These are phyloP conservation scores for Coemansia sp. DNA, from an alignment of 192 early-diverging fungal genomes.

Conservation along the genomic window DNA sequence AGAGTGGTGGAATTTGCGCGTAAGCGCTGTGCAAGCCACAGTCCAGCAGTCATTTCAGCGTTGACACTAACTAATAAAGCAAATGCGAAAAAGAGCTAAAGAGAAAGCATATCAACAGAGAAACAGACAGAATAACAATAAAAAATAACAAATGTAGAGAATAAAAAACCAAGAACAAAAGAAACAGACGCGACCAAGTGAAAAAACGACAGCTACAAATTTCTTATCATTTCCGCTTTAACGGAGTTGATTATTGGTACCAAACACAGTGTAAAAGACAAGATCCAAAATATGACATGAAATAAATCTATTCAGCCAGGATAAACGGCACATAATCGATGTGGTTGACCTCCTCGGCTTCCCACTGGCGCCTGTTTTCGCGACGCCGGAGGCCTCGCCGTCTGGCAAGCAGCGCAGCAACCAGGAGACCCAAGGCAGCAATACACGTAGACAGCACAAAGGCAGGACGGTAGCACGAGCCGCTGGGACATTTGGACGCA, in stretches of 20 bases:
- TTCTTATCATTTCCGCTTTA: too few species aligned
- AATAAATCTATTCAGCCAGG: constrained; percentile 31
- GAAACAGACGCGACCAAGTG: not conserved
- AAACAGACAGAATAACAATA: too few species aligned
- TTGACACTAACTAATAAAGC: too few species aligned
- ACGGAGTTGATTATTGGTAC: not conserved
- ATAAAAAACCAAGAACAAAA: not conserved
- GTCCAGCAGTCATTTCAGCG: constrained; percentile 1
- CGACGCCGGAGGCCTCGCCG: constrained; percentile 30
- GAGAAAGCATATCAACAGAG: too few species aligned
- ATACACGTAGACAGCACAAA: constrained; percentile 36
- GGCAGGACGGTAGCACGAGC: constrained; percentile 44
- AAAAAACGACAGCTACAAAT: not conserved
- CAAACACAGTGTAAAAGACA: not conserved
- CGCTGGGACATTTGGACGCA: constrained; percentile 39
- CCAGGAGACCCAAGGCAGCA: constrained; percentile 17
- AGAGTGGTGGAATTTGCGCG: not conserved
- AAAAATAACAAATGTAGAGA: not conserved
- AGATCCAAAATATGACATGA: too few species aligned
- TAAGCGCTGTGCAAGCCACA: constrained; percentile 1
- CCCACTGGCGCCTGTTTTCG: constrained; percentile 50
- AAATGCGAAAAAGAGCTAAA: too few species aligned
- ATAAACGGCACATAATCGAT: constrained; percentile 48
- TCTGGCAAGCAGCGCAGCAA: constrained; percentile 31
- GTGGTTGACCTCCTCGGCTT: constrained; percentile 44